Percentiles rank a stretch among this genome's conserved stretches.
These are phyloP conservation scores for Suillus paluster DNA, from an alignment of 768 basidiomycete species.

Conservation along the genomic window DNA sequence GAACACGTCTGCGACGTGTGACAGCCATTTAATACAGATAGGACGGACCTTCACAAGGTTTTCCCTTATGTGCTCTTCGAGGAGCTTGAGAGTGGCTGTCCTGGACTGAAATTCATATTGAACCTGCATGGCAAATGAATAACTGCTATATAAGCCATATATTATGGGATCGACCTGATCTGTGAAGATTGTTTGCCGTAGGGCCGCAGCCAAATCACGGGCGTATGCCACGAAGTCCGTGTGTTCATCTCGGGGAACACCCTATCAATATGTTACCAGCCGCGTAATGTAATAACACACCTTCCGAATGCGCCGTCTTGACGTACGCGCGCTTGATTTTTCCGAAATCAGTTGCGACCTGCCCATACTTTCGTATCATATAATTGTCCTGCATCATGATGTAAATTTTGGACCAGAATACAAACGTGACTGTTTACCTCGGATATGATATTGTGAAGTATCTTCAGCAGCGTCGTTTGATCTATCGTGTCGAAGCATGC, in stretches of 20 bases:
- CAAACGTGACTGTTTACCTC: constrained; percentile 48
- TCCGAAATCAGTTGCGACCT: constrained; percentile 60
- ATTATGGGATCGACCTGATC: constrained; percentile 62
- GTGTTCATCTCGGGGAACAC: constrained; percentile 61
- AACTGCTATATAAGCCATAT: background rate
- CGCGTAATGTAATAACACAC: constrained; percentile 38
- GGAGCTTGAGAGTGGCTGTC: constrained; percentile 67
- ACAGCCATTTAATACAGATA: constrained; percentile 2
- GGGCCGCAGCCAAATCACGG: constrained; percentile 59
- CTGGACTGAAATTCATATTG: constrained; percentile 55
- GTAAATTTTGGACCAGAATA: constrained; percentile 7
- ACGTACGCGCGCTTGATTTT: constrained; percentile 60
- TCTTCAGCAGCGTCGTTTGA: constrained; percentile 80
- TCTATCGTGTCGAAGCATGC: constrained; percentile 97
- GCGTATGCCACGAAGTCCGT: constrained; percentile 78
- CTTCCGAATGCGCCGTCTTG: constrained; percentile 69
- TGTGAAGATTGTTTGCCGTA: constrained; percentile 82
- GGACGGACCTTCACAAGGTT: constrained; percentile 84
- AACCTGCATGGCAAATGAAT: constrained; percentile 42
- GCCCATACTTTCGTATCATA: constrained; percentile 69
- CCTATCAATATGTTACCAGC: background rate
- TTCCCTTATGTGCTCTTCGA: constrained; percentile 88
- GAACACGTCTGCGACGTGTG: background rate
- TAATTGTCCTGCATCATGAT: constrained; percentile 62
- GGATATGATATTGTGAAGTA: constrained; percentile 73